phyloP scores from a whole-genome alignment of 306 rosid genomes.

The Parietaria judaica region DNA sequence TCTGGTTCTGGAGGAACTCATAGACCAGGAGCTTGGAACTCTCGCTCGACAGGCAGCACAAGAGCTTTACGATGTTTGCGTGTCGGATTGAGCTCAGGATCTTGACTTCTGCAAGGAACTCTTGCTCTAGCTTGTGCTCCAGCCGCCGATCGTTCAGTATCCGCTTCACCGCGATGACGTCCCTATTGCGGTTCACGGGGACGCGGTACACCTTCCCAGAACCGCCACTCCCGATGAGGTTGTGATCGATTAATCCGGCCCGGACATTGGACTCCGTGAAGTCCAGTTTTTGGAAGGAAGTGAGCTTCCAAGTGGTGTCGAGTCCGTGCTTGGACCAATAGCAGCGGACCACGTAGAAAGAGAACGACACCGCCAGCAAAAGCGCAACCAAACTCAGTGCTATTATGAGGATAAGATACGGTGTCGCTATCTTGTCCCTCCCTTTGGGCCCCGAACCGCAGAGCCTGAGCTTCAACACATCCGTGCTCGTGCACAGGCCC shows the following conservation, averaged over 20 bases:
- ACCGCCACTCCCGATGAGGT: constrained; percentile 68
- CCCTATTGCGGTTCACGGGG: constrained; percentile 16
- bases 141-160: constrained; percentile 43
- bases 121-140: constrained; percentile 53
- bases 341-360: constrained; percentile 19
- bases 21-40: constrained; percentile 66
- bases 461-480: constrained; percentile 18
- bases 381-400: constrained; percentile 13
- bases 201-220: constrained; percentile 72
- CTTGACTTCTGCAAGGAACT: constrained; percentile 64
- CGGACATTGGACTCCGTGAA: constrained; percentile 52
- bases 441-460: constrained; percentile 27
- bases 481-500: constrained; percentile 45
- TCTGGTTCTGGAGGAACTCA: constrained; percentile 50
- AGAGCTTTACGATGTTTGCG: constrained; percentile 64
- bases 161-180: constrained; percentile 57
- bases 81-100: constrained; percentile 66
- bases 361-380: constrained; percentile 15
- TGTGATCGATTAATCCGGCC: constrained; percentile 29
- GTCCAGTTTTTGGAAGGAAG: constrained; percentile 50
- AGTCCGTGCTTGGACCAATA: constrained; percentile 26
- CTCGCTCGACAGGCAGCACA: constrained; percentile 51
- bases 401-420: constrained; percentile 39
- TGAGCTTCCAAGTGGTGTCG: constrained; percentile 52
- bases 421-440: constrained; percentile 31